Evolutionary conservation across 371 early-diverging fungal genomes (phyloP).

Genomic region (Zychaea mexicana): DNA sequence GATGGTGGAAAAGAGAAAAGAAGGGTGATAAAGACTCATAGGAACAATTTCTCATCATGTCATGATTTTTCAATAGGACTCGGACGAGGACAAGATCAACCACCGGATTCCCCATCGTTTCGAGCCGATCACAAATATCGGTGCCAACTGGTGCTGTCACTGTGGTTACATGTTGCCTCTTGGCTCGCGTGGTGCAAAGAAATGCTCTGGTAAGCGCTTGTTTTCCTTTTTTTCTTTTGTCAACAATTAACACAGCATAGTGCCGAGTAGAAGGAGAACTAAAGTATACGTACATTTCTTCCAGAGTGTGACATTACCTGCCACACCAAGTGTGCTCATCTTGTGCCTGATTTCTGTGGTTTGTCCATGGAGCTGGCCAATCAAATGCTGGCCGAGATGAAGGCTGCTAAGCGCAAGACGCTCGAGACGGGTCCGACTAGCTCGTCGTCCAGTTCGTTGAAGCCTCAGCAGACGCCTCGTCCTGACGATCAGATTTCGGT

Average conservation of each 20-base stretch:
- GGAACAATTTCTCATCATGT: conserved; percentile 1
- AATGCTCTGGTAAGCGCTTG: conserved; percentile 49
- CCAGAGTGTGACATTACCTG: conserved; percentile 81
- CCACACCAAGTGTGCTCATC: conserved; percentile 87
- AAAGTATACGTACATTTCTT: not conserved
- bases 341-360: conserved; percentile 95
- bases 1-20: not conserved
- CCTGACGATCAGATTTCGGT: conserved; percentile 14
- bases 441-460: conserved; percentile 9
- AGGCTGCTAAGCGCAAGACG: conserved; percentile 60
- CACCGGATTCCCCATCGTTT: conserved; percentile 97
- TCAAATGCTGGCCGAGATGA: conserved; percentile 80
- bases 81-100: conserved; percentile 72
- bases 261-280: not conserved
- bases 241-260: not conserved
- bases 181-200: conserved; percentile 71
- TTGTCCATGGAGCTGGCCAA: conserved; percentile 85
- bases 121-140: conserved; percentile 75
- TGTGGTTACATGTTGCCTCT: conserved; percentile 96
- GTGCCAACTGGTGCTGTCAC: conserved; percentile 96
- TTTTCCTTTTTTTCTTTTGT: no score
- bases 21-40: not conserved
- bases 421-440: conserved; percentile 16
- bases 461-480: conserved; percentile 6
- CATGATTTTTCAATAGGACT: conserved; percentile 31